phyloP scores from a whole-genome alignment of 2,329 filamentous ascomycete genomes.

The Nigrospora osmanthi region DNA sequence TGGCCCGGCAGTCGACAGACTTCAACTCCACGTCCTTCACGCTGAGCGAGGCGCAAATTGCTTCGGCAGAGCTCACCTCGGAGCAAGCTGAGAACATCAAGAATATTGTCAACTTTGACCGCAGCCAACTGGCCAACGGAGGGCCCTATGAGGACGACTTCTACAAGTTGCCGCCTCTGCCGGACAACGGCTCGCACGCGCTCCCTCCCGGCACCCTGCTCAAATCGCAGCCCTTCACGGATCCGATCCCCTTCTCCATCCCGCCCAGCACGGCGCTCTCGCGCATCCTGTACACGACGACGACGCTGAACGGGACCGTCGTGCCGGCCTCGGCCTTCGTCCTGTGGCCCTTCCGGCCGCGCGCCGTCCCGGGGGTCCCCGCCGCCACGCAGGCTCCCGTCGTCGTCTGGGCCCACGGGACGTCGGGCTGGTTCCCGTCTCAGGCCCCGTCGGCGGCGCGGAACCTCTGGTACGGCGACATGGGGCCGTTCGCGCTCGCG shows the following conservation, averaged over 20 bases:
- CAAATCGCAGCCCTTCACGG: conserved; percentile 29
- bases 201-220: conserved; percentile 27
- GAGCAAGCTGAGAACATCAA: conserved; percentile 11
- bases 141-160: conserved; percentile 27
- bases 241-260: conserved; percentile 28
- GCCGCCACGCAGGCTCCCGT: conserved; percentile 13
- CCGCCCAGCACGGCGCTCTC: conserved; percentile 34
- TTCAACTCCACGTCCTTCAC: conserved; percentile 21
- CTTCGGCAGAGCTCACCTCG: conserved; percentile 10
- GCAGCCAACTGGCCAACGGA: conserved; percentile 22
- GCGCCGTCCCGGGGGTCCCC: neutral
- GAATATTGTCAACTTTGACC: conserved; percentile 17
- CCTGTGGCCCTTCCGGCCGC: conserved; percentile 36
- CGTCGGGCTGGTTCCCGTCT: conserved; percentile 29
- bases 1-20: conserved; percentile 7
- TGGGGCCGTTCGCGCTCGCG: conserved; percentile 29
- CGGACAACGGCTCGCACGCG: conserved; percentile 5
- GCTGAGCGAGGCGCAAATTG: conserved; percentile 15
- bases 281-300: conserved; percentile 38
- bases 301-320: conserved; percentile 31
- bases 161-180: conserved; percentile 23
- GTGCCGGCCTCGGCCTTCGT: conserved; percentile 41
- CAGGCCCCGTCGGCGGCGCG: conserved; percentile 31
- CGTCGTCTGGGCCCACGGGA: conserved; percentile 36
- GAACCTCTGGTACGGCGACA: conserved; percentile 30